Conservation (phyloP, 352 stramenopile genomes). For the Globisporangium uncinulatum region DNA sequence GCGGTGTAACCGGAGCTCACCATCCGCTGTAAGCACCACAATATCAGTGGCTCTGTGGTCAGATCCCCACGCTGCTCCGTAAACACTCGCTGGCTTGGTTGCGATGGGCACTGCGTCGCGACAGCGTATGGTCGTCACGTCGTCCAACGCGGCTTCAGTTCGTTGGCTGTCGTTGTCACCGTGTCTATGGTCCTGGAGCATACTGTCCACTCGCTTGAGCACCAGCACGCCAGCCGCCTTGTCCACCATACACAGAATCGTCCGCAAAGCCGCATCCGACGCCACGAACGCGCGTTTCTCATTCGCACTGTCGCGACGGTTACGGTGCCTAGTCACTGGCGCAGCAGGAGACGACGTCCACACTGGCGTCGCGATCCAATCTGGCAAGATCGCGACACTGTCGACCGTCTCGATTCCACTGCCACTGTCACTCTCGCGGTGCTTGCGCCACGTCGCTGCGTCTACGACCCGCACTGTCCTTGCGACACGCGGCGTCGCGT, state of each 20-base stretch:
- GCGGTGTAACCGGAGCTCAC: conserved; percentile 27
- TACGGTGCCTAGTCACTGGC: conserved; percentile 8
- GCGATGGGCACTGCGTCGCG: conserved; percentile 34
- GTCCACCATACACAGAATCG: conserved; percentile 43
- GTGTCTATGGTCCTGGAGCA: neutral
- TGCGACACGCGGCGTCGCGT: neutral
- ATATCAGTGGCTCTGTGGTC: conserved; percentile 21
- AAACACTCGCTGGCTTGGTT: neutral
- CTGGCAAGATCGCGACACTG: conserved; percentile 31
- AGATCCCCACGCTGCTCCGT: neutral
- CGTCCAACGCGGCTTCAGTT: neutral
- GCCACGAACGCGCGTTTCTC: conserved; percentile 32
- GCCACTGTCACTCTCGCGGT: conserved; percentile 20
- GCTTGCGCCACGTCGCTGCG: conserved; percentile 30
- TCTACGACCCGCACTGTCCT: conserved; percentile 30
- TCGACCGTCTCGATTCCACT: conserved; percentile 14
- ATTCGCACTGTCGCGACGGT: neutral
- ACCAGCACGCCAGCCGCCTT: conserved; percentile 26
- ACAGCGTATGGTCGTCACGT: conserved; percentile 23
- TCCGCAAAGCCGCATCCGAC: conserved; percentile 15
- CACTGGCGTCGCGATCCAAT: conserved; percentile 25
- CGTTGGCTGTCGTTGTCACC: neutral
- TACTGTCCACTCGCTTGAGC: conserved; percentile 21
- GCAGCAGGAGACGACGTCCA: conserved; percentile 21
- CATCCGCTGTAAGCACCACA: conserved; percentile 29